These are phyloP conservation scores for Lactifluus hygrophoroides DNA, from an alignment of 768 basidiomycete genomes.

Conservation along the genomic window DNA sequence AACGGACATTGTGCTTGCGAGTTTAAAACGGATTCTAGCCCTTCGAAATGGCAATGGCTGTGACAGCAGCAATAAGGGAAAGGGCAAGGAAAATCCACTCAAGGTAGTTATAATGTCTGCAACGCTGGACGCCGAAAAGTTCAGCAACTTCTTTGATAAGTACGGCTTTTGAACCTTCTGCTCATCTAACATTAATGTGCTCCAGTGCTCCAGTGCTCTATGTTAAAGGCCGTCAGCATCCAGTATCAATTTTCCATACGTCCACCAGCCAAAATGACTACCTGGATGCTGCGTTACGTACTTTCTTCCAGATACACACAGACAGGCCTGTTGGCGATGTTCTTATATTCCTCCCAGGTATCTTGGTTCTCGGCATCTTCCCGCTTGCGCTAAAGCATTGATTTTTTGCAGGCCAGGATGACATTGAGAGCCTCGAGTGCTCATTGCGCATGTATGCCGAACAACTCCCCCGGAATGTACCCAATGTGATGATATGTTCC, in stretches of 20 bases:
- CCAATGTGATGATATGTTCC: constrained; percentile 62
- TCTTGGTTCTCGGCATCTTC: neutral
- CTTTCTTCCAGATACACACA: constrained; percentile 89
- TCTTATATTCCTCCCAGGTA: constrained; percentile 87
- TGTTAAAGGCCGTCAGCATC: constrained; percentile 88
- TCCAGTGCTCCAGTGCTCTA: constrained; percentile 79
- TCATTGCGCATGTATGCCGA: constrained; percentile 62
- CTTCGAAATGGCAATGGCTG: constrained; percentile 46
- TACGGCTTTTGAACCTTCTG: constrained; percentile 31
- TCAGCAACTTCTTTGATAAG: constrained; percentile 81
- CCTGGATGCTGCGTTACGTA: constrained; percentile 79
- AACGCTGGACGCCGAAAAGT: constrained; percentile 92
- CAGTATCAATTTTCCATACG: constrained; percentile 79
- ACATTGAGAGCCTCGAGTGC: constrained; percentile 82
- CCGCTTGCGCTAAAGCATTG: neutral
- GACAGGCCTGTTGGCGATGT: constrained; percentile 79
- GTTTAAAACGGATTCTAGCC: constrained; percentile 72
- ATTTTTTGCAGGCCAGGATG: constrained; percentile 68
- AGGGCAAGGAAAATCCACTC: constrained; percentile 50
- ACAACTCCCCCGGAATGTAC: constrained; percentile 43
- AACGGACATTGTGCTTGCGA: constrained; percentile 90
- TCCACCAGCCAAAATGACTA: constrained; percentile 72
- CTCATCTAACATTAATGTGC: neutral
- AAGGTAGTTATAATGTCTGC: constrained; percentile 98
- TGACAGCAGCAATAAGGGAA: constrained; percentile 36